Evolutionary conservation across 2,329 filamentous ascomycete species (phyloP).

Genomic region (Ambrosiella cleistominuta): DNA sequence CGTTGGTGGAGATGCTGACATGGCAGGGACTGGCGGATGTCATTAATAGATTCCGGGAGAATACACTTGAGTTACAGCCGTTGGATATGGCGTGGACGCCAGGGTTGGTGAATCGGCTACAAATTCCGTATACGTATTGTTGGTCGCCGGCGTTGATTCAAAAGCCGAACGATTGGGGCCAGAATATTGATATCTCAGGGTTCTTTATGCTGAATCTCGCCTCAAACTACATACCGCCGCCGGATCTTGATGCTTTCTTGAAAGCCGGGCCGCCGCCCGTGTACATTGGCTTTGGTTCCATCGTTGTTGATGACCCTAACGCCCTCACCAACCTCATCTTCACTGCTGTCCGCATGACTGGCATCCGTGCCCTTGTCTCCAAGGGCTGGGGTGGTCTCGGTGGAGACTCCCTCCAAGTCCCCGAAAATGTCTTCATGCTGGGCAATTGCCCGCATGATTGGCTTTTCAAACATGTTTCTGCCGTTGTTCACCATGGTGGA

Average conservation of each 20-base stretch:
- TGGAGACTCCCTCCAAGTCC: conserved; percentile 49
- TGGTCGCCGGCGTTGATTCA: conserved; percentile 73
- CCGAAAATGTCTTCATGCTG: conserved; percentile 64
- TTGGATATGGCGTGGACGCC: conserved; percentile 71
- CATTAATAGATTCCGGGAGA: conserved; percentile 71
- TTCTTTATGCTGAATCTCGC: conserved; percentile 60
- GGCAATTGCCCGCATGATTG: conserved; percentile 80
- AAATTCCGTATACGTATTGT: conserved; percentile 76
- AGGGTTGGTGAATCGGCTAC: conserved; percentile 56
- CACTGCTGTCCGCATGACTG: conserved; percentile 46
- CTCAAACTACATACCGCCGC: conserved; percentile 45
- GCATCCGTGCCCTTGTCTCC: conserved; percentile 63
- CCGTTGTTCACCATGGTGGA: conserved; percentile 74
- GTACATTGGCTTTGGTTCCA: conserved; percentile 71
- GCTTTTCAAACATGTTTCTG: conserved; percentile 66
- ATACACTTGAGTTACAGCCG: conserved; percentile 55
- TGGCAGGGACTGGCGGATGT: conserved; percentile 86
- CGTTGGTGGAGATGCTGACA: conserved; percentile 75
- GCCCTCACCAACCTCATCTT: conserved; percentile 55
- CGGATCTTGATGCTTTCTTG: conserved; percentile 49
- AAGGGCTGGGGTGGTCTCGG: conserved; percentile 82
- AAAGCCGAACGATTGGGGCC: conserved; percentile 60
- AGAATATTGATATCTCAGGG: conserved; percentile 54
- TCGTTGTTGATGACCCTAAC: conserved; percentile 61
- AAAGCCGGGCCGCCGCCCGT: conserved; percentile 52